These are phyloP conservation scores for Nepenthes mirabilis DNA, from an alignment of 148 eudicot species.

Conservation along the genomic window DNA sequence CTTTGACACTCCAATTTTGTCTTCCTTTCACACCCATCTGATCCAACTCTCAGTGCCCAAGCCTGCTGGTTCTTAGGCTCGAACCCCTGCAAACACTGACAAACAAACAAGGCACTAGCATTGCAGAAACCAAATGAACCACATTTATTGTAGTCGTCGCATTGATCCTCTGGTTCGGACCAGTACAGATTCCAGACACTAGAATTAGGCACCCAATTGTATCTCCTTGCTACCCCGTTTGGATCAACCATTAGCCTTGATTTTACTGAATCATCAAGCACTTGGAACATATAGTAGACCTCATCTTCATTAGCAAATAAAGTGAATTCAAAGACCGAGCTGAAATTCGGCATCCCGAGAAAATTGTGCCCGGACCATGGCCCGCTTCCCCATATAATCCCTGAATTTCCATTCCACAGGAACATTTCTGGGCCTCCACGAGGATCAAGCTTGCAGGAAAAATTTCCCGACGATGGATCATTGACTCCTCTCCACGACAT, in stretches of 20 bases:
- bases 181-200: no score
- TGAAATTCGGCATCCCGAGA: slow-evolving; percentile 40
- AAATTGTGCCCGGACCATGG: slow-evolving; percentile 48
- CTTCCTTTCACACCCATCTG: slow-evolving; percentile 20
- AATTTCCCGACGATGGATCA: slow-evolving; percentile 32
- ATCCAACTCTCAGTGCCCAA: slow-evolving; percentile 26
- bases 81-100: slow-evolving; percentile 29
- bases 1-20: slow-evolving; percentile 8
- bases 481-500: slow-evolving; percentile 26
- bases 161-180: background rate
- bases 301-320: slow-evolving; percentile 12
- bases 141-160: slow-evolving; percentile 25
- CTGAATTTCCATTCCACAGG: slow-evolving; percentile 12
- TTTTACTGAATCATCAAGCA: slow-evolving; percentile 9
- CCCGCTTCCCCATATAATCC: slow-evolving; percentile 12
- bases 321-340: slow-evolving; percentile 2
- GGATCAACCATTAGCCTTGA: slow-evolving; percentile 19
- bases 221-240: slow-evolving; percentile 4
- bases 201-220: background rate
- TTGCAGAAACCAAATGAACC: slow-evolving; percentile 26
- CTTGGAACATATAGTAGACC: slow-evolving; percentile 10
- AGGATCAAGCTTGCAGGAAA: slow-evolving; percentile 14
- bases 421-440: slow-evolving; percentile 24
- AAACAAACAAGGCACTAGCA: slow-evolving; percentile 5
- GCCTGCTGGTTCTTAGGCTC: slow-evolving; percentile 15